A percentile compares a stretch with the other conserved stretches of the same genome.
Evolutionary conservation across 495 filamentous ascomycete genomes (phyloP).

Genomic region (Penicillium dipodomyicola): DNA sequence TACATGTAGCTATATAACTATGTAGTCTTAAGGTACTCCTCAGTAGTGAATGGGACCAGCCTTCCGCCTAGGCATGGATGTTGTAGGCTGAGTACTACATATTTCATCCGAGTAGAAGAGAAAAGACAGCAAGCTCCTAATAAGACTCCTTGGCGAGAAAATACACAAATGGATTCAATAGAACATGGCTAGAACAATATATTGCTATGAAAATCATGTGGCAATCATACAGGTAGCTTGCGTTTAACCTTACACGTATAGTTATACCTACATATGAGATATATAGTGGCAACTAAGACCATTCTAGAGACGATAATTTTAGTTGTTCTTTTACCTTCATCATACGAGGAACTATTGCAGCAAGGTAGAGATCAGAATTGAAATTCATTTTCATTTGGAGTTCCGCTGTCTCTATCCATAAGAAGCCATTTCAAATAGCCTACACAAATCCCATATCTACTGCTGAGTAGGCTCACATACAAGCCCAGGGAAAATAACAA

Average conservation of each 20-base stretch:
- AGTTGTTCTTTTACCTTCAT: background rate
- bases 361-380: background rate
- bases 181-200: no score
- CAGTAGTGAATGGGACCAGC: background rate
- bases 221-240: no score
- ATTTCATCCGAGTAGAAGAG: background rate
- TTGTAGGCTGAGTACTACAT: background rate
- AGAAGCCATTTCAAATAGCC: background rate
- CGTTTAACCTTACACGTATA: no score
- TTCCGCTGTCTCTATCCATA: background rate
- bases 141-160: no score
- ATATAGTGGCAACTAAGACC: background rate
- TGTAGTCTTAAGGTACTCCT: background rate
- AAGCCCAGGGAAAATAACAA: background rate
- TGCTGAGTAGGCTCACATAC: background rate
- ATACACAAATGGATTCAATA: no score
- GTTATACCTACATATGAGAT: background rate
- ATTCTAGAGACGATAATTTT: background rate
- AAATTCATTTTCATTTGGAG: background rate
- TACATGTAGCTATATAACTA: no score
- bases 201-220: no score
- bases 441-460: slow-evolving; percentile 6
- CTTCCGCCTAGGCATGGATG: background rate
- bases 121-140: no score
- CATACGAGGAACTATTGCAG: background rate